Base-by-base conservation (phyloP, 192 early-diverging fungal genomes). In the Coemansia sp. region DNA sequence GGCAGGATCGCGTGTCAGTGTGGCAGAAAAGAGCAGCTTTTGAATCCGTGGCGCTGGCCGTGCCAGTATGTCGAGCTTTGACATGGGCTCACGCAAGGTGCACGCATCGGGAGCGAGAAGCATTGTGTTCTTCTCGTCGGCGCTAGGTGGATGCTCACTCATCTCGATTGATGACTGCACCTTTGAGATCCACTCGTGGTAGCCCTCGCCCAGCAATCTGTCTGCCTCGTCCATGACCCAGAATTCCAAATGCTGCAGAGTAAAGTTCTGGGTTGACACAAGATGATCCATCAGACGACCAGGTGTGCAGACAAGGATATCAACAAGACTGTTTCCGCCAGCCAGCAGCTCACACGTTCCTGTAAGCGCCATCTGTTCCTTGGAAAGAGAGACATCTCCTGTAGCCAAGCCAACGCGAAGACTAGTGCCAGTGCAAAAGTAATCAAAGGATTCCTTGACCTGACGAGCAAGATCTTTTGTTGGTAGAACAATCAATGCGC, bases 141-240 rank as follows among this genome's bases (percentile, higher is more conserved):
- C 17, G 16, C 16, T 16, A 40, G 2, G 14, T 17, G 10, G 62
- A 55, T 49, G 56, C 22, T 38, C 14, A 32, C 57, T 59, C 12
- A 41, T 59, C 46, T 76, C 75, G 22, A 86, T 87, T 17, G 85
- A 86, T 0, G 91, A 85, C 37, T 85, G 85, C 16, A 95, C 91
- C 48, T 88, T 84, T 9, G 72, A 74, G 46, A 99, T 81, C 97
- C 97, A 99, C 51, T 92, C 96, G 64, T 96, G 89, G 73, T 92
- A 96, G 59, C 89, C 90, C 75, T 97, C 94, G 67, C 92, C 92
- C 58, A 99, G 79, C 38, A 99, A 70, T 22, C 96, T 86, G 83
- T 99, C 97, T 1, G 97, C 97, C 70, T 99, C 97, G 85, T 99
- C 97, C 57, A 98, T 90, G 13, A 94, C 74, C 84, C 96, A 81